Conservation (phyloP, 2,329 filamentous ascomycete species). For the Rhynchosporium graminicola region DNA sequence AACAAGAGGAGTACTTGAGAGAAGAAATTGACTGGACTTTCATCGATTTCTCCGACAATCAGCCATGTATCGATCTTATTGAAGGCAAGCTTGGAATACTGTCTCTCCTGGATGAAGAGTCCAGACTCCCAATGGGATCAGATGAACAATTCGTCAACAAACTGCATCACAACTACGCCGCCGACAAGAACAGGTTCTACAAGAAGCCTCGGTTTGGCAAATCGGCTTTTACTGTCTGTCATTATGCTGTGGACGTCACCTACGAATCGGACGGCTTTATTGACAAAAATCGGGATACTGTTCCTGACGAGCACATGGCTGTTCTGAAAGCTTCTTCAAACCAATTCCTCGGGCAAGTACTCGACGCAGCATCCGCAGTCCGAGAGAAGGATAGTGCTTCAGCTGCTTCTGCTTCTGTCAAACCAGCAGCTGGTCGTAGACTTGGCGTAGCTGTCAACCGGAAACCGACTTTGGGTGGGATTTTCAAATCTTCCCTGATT, state of each 20-base stretch:
- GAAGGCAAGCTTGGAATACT: slow-evolving; percentile 95
- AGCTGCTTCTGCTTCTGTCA: slow-evolving; percentile 69
- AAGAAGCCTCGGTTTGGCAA: slow-evolving; percentile 99
- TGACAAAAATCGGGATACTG: slow-evolving; percentile 98
- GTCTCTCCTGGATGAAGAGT: slow-evolving; percentile 93
- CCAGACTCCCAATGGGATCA: slow-evolving; percentile 91
- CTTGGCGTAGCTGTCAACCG: slow-evolving; percentile 90
- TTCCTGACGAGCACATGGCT: slow-evolving; percentile 97
- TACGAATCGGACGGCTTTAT: slow-evolving; percentile 99
- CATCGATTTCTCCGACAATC: slow-evolving; percentile 98
- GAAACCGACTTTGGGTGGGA: slow-evolving; percentile 95
- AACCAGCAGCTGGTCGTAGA: slow-evolving; percentile 77
- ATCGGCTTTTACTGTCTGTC: slow-evolving; percentile 95
- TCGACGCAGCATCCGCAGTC: slow-evolving; percentile 82
- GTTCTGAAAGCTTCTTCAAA: slow-evolving; percentile 84
- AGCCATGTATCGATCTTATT: slow-evolving; percentile 97
- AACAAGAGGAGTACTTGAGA: slow-evolving; percentile 95
- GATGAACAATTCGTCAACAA: slow-evolving; percentile 97
- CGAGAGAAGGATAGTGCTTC: slow-evolving; percentile 82
- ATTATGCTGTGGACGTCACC: slow-evolving; percentile 96
- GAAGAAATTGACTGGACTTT: slow-evolving; percentile 99
- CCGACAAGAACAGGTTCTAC: slow-evolving; percentile 93
- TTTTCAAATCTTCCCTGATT: slow-evolving; percentile 97
- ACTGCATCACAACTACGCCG: slow-evolving; percentile 88
- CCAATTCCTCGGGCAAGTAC: slow-evolving; percentile 77